phyloP scores from a whole-genome alignment of 2,329 filamentous ascomycete genomes.

The Penicillium sp. region DNA sequence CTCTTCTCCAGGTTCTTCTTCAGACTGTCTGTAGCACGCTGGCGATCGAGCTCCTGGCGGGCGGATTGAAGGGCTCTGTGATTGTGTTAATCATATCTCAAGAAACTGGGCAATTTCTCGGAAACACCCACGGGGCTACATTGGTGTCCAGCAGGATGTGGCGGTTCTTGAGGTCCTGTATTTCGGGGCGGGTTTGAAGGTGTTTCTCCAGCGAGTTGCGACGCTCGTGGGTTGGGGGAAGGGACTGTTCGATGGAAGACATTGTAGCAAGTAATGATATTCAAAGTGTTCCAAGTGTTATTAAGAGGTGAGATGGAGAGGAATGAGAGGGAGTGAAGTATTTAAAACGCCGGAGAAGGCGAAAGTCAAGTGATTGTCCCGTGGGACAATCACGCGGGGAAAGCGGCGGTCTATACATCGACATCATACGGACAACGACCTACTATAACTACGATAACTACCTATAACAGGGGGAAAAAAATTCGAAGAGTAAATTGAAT shows the following conservation, averaged over 20 bases:
- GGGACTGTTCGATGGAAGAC: constrained; percentile 54
- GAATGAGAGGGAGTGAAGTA: neutral
- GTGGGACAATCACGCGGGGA: constrained; percentile 23
- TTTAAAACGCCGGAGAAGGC: neutral
- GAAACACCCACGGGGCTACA: constrained; percentile 59
- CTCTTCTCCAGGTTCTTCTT: constrained; percentile 64
- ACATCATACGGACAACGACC: neutral
- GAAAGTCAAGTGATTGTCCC: constrained; percentile 23
- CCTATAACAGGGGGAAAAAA: too few relatives aligned
- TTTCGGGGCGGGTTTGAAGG: constrained; percentile 67
- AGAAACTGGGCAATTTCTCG: neutral
- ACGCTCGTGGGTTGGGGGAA: constrained; percentile 56
- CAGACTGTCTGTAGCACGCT: constrained; percentile 61
- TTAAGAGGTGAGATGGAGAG: neutral
- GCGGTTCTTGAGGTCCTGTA: constrained; percentile 65
- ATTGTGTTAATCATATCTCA: neutral
- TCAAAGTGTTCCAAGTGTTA: neutral
- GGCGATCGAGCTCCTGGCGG: constrained; percentile 63
- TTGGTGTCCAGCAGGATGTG: constrained; percentile 68
- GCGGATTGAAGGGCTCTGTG: constrained; percentile 62
- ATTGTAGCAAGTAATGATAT: constrained; percentile 16
- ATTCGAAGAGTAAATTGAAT: neutral
- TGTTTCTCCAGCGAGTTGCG: constrained; percentile 71
- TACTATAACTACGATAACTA: too few relatives aligned
- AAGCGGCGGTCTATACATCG: constrained; percentile 9